Evolutionary conservation across 1,284 basidiomycete genomes (phyloP), one percentile per base, ranked within the genome.

Genomic region (Tremellales sp.): DNA sequence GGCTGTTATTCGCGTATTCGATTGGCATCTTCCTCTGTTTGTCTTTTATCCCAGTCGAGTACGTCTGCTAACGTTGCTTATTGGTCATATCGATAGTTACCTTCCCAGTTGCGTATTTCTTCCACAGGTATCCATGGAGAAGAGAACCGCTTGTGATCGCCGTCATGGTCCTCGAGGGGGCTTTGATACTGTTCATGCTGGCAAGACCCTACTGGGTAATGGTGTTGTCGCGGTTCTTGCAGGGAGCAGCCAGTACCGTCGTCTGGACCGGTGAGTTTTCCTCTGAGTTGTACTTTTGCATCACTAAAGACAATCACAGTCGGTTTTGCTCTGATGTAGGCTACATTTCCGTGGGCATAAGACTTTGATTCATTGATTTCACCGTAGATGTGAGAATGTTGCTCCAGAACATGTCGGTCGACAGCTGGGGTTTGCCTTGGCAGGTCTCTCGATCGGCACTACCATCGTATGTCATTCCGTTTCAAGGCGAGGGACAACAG

Each of bases 161-260:
- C 27, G 55, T 66, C 16, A 12, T 65, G 10, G 48, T 60, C 8
- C 50, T 68, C 12, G 54, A 60, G 42, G 57, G 32, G 8, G 48
- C 50, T 78, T 81, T 14, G 79, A 82, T 87, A 19, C 75, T 88
- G 73, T 77, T 89, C 40, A 88, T 88, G 85, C 79, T 86, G 50
- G 83, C 84, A 0, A 80, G 79, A 2, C 77, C 75, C 18, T 89
- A 81, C 60, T 75, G 80, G 70, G 71, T 84, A 12, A 86, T 89
- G 84, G 79, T 79, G 12, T 33, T 87, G 25, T 82, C 85, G 14
- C 80, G 87, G 18, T 70, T 83, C 14, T 48, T 86, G 7, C 86
- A 88, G 68, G 86, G 87, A 1, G 71, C 84, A 14, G 81, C 81
- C 28, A 84, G 82, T 2, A 81, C 84, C 1, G 78, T 86, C 56